These are phyloP conservation scores for Cryptococcus sp. DNA, from an alignment of 1,284 basidiomycete species.

Conservation along the genomic window DNA sequence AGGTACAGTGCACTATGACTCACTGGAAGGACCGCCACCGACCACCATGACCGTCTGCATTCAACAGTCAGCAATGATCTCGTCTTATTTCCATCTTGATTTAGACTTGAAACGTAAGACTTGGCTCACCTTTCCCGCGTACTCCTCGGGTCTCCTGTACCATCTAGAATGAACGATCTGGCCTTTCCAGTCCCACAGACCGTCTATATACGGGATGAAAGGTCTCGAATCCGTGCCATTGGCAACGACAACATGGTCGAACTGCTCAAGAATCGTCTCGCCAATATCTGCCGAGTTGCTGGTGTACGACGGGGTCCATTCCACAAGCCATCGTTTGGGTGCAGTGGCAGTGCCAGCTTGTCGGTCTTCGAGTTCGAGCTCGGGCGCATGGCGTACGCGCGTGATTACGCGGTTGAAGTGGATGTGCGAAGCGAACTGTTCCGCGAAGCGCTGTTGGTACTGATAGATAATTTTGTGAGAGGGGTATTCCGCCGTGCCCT, in stretches of 20 bases:
- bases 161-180: slow-evolving; percentile 15
- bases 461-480: slow-evolving; percentile 12
- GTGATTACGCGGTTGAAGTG: slow-evolving; percentile 13
- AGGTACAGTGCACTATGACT: too few relatives aligned
- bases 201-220: slow-evolving; percentile 15
- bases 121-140: slow-evolving; percentile 9
- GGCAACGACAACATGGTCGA: slow-evolving; percentile 16
- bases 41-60: slow-evolving; percentile 14
- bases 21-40: slow-evolving; percentile 14
- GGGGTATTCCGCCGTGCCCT: slow-evolving; percentile 7
- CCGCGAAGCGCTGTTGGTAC: slow-evolving; percentile 9
- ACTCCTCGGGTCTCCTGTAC: slow-evolving; percentile 13
- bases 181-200: slow-evolving; percentile 18
- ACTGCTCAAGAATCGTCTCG: slow-evolving; percentile 10
- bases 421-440: slow-evolving; percentile 7
- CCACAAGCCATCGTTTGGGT: slow-evolving; percentile 11
- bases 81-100: too few relatives aligned
- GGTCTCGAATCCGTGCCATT: slow-evolving; percentile 17
- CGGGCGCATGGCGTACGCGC: slow-evolving; percentile 14
- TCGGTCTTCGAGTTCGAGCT: too few relatives aligned
- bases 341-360: neutral
- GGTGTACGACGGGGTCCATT: slow-evolving; percentile 14
- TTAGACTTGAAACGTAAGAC: too few relatives aligned
- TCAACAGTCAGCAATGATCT: neutral
- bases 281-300: slow-evolving; percentile 7